phyloP scores from a whole-genome alignment of 2,329 filamentous ascomycete species.

The Trichoderma sp. region DNA sequence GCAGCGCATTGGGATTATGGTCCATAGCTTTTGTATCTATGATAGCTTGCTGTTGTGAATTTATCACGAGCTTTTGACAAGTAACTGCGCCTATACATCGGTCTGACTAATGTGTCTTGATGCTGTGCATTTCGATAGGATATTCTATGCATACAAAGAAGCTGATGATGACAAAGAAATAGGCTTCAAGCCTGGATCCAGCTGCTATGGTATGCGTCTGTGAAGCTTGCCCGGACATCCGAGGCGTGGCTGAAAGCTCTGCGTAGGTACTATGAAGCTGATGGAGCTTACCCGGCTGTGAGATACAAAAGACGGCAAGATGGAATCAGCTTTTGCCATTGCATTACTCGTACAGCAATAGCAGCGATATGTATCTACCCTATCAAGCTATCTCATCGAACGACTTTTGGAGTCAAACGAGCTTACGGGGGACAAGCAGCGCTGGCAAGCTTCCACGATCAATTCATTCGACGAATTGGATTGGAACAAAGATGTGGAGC shows the following conservation, averaged over 20 bases:
- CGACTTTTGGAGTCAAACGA: not conserved
- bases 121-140: too few relatives aligned
- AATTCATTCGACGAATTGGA: not conserved
- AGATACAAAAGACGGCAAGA: not conserved
- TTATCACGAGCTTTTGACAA: not conserved
- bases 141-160: not conserved
- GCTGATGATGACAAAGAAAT: not conserved
- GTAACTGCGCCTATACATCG: not conserved
- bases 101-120: not conserved
- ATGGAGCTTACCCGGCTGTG: not conserved
- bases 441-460: not conserved
- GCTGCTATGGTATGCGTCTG: not conserved
- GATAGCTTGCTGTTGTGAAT: not conserved
- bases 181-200: not conserved
- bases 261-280: not conserved
- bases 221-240: not conserved
- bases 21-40: not conserved
- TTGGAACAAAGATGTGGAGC: slow-evolving; percentile 5
- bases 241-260: not conserved
- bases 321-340: not conserved
- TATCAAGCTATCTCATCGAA: not conserved
- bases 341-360: not conserved
- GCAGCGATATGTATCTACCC: not conserved
- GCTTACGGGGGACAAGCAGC: not conserved
- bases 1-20: not conserved